Evolutionary conservation across 2,329 filamentous ascomycete genomes (phyloP).

Genomic region (Anthostomella pinea): DNA sequence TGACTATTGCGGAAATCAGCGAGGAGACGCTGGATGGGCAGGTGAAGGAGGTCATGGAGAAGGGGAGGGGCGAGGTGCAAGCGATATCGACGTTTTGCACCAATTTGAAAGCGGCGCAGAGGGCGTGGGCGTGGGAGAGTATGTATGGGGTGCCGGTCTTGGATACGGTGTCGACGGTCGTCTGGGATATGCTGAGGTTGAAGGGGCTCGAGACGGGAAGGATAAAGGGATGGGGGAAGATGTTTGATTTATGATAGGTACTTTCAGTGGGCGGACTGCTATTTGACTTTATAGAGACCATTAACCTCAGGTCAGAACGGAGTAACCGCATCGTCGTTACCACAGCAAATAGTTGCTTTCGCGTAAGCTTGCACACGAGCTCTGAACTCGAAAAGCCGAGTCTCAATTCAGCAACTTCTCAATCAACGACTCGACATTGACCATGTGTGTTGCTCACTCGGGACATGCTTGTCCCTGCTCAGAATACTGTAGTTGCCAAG

Average conservation of each 20-base stretch:
- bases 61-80: slow-evolving; percentile 27
- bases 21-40: slow-evolving; percentile 22
- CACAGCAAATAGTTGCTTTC: too few species aligned
- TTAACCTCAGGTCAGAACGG: too few species aligned
- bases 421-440: too few species aligned
- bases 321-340: too few species aligned
- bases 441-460: too few species aligned
- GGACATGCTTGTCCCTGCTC: too few species aligned
- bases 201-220: slow-evolving; percentile 28
- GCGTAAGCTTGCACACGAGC: too few species aligned
- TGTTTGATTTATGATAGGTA: slow-evolving; percentile 24
- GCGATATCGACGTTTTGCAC: slow-evolving; percentile 42
- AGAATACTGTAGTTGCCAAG: too few species aligned
- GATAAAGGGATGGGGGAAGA: slow-evolving; percentile 34
- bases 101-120: slow-evolving; percentile 39
- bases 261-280: neutral
- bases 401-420: too few species aligned
- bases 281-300: too few species aligned
- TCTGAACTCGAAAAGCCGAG: too few species aligned
- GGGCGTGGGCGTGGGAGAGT: slow-evolving; percentile 37
- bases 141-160: slow-evolving; percentile 35
- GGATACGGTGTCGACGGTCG: slow-evolving; percentile 41
- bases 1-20: slow-evolving; percentile 34
- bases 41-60: slow-evolving; percentile 27
- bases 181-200: slow-evolving; percentile 39